These are phyloP conservation scores for Aspergillus incahuasiensis DNA, from an alignment of 495 filamentous ascomycete genomes.

Conservation along the genomic window DNA sequence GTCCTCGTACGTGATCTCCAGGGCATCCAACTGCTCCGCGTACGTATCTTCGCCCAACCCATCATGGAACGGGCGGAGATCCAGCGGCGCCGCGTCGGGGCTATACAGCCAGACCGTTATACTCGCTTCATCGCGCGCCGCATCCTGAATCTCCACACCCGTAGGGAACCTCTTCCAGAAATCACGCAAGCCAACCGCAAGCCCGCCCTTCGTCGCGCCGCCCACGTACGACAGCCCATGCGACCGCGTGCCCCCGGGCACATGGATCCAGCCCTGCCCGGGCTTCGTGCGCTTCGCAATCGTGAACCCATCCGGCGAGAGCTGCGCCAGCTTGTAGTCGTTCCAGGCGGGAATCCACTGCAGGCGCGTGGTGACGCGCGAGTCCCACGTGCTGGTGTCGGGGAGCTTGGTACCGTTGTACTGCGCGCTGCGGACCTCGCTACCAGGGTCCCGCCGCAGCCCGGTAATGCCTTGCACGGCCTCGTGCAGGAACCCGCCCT, in stretches of 20 bases:
- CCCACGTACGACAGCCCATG: constrained; percentile 46
- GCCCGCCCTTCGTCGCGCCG: constrained; percentile 38
- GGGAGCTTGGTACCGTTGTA: constrained; percentile 29
- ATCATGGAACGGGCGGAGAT: constrained; percentile 46
- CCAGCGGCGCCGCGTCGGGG: constrained; percentile 42
- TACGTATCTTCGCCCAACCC: constrained; percentile 43
- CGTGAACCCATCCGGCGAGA: constrained; percentile 47
- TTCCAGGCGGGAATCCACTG: constrained; percentile 46
- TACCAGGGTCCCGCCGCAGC: constrained; percentile 34
- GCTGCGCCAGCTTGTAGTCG: constrained; percentile 42
- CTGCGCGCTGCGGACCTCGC: constrained; percentile 30
- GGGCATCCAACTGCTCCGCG: constrained; percentile 42
- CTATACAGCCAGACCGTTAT: constrained; percentile 50
- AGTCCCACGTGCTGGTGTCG: constrained; percentile 31
- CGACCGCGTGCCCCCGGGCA: constrained; percentile 40
- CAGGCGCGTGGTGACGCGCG: constrained; percentile 28
- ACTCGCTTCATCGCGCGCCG: constrained; percentile 29
- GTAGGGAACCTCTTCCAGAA: constrained; percentile 52
- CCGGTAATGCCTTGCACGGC: constrained; percentile 41
- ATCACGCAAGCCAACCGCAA: constrained; percentile 43
- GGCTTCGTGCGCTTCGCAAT: constrained; percentile 46
- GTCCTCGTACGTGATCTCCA: constrained; percentile 54
- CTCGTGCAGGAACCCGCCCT: constrained; percentile 35
- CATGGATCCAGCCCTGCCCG: constrained; percentile 46
- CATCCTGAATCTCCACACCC: constrained; percentile 38